A percentile compares a stretch with the other conserved stretches of the same genome.
These are phyloP conservation scores for Leishmania martiniquensis DNA, from an alignment of 208 protist species.

Conservation along the genomic window DNA sequence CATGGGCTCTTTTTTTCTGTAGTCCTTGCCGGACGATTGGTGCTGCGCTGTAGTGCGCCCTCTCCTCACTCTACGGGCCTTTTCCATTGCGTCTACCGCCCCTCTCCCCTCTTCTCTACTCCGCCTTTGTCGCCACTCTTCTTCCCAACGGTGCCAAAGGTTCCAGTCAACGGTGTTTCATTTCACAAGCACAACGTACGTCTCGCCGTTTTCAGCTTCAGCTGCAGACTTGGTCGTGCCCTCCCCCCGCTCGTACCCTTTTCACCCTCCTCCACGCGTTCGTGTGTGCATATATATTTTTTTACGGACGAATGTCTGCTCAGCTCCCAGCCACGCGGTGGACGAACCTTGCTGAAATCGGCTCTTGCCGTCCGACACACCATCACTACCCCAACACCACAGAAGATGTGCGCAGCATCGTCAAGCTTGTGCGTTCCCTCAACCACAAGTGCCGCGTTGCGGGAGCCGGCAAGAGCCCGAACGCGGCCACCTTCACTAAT, in stretches of 20 bases:
- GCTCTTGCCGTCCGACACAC: conserved; percentile 39
- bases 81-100: background rate
- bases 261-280: background rate
- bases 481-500: conserved; percentile 58
- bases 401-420: conserved; percentile 29
- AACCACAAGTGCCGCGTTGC: conserved; percentile 59
- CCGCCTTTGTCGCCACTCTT: background rate
- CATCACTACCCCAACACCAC: conserved; percentile 53
- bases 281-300: background rate
- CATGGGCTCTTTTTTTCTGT: too few relatives aligned
- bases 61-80: too few relatives aligned
- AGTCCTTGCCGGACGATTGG: too few relatives aligned
- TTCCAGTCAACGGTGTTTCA: background rate
- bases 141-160: background rate
- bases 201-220: background rate
- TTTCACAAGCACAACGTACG: background rate
- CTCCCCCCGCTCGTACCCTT: too few relatives aligned
- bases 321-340: conserved; percentile 16
- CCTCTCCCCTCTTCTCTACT: background rate
- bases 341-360: conserved; percentile 71
- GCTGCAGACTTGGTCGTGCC: background rate
- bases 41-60: too few relatives aligned
- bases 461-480: conserved; percentile 64
- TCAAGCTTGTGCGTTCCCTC: conserved; percentile 26
- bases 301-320: background rate